Evolutionary conservation across 306 rosid species (phyloP).

Genomic region (Cajanus cajan): DNA sequence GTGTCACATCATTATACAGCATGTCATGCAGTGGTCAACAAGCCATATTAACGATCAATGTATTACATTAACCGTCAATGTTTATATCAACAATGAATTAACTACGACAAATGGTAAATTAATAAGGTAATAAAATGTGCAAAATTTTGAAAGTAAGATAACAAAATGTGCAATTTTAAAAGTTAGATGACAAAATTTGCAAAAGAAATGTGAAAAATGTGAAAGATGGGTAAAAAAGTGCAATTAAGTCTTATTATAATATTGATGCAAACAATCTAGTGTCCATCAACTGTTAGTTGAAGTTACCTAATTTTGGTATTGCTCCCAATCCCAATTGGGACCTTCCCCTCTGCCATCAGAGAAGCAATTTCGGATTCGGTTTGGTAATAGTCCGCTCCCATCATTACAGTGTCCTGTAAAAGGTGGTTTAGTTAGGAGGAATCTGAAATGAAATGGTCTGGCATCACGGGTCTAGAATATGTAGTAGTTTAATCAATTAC

Average conservation of each 20-base stretch:
- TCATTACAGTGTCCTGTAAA: slow-evolving; percentile 80
- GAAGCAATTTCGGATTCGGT: slow-evolving; percentile 92
- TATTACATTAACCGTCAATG: no score
- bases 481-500: slow-evolving; percentile 38
- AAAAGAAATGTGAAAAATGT: no score
- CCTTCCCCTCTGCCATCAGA: slow-evolving; percentile 71
- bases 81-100: no score
- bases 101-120: no score
- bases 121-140: no score
- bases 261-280: background rate
- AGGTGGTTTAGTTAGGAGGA: background rate
- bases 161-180: no score
- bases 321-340: slow-evolving; percentile 87
- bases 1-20: no score
- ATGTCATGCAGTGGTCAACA: no score
- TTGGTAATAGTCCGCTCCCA: slow-evolving; percentile 95
- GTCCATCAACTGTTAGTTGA: background rate
- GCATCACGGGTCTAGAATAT: background rate
- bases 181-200: no score
- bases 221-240: no score
- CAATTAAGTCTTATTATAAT: background rate
- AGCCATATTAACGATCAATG: no score
- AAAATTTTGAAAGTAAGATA: no score
- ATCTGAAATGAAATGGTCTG: background rate
- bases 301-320: slow-evolving; percentile 82